These are phyloP conservation scores for Fusarium miscanthi DNA, from an alignment of 2,329 filamentous ascomycete species.

Conservation along the genomic window DNA sequence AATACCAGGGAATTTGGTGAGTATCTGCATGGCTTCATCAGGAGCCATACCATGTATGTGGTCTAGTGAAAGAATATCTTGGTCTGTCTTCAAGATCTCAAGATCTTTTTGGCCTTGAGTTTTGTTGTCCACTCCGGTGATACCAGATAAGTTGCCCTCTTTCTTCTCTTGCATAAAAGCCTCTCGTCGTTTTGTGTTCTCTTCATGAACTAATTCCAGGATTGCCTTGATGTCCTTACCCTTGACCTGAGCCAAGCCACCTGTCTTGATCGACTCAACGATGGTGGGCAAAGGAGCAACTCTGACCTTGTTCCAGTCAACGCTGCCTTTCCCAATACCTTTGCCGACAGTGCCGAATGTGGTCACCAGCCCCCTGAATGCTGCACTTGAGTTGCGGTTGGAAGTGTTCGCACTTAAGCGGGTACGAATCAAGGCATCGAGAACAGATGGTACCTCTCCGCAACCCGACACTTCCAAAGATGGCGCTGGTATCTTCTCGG, in stretches of 20 bases:
- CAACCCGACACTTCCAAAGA: conserved; percentile 45
- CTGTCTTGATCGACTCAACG: conserved; percentile 67
- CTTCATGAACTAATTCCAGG: conserved; percentile 41
- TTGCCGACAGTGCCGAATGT: conserved; percentile 41
- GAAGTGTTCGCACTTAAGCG: conserved; percentile 45
- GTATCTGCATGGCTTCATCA: conserved; percentile 44
- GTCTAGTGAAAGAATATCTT: conserved; percentile 42
- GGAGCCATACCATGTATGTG: conserved; percentile 45
- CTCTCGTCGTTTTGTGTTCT: conserved; percentile 39
- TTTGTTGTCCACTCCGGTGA: conserved; percentile 36
- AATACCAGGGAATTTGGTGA: conserved; percentile 44
- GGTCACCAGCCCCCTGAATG: conserved; percentile 42
- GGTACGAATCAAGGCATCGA: conserved; percentile 44
- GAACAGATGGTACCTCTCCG: conserved; percentile 43
- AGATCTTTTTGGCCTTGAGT: conserved; percentile 45
- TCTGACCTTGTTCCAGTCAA: conserved; percentile 45
- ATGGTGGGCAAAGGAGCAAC: conserved; percentile 59
- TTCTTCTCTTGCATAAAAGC: conserved; percentile 42
- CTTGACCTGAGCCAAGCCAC: conserved; percentile 49
- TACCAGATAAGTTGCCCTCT: conserved; percentile 20
- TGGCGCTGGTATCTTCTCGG: conserved; percentile 44
- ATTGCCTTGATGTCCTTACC: conserved; percentile 45
- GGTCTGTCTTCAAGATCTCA: conserved; percentile 43
- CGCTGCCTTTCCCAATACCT: conserved; percentile 43
- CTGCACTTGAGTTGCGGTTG: conserved; percentile 43